Evolutionary conservation across 768 basidiomycete genomes (phyloP).

Genomic region (Lactarius deliciosus): DNA sequence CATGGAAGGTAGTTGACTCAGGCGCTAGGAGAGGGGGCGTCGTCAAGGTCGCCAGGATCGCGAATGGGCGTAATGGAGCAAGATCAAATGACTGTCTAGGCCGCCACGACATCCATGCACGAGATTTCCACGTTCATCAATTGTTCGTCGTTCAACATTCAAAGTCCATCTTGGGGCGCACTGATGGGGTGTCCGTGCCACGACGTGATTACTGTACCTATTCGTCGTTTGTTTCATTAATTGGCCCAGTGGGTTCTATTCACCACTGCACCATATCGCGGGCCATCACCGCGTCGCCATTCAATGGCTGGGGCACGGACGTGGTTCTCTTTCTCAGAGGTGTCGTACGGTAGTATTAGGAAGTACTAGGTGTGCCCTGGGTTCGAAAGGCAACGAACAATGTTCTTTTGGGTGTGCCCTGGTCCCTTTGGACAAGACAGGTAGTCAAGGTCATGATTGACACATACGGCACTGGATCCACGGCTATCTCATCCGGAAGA

Average conservation of each 20-base stretch:
- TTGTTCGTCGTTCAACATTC: too few relatives aligned
- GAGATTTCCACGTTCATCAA: slow-evolving; percentile 1
- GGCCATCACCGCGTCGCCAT: neutral
- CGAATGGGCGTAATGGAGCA: neutral
- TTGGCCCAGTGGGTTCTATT: too few relatives aligned
- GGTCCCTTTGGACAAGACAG: neutral
- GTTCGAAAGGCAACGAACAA: neutral
- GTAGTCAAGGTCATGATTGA: neutral
- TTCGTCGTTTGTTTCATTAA: neutral
- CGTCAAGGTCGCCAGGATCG: neutral
- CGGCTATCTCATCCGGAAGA: neutral
- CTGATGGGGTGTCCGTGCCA: neutral
- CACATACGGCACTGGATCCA: slow-evolving; percentile 8
- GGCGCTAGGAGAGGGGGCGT: neutral
- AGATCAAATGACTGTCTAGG: neutral
- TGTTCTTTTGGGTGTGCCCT: neutral
- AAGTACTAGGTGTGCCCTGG: too few relatives aligned
- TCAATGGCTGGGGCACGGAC: neutral
- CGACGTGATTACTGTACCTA: neutral
- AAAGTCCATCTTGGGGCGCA: neutral
- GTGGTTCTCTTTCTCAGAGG: neutral
- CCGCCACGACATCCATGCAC: neutral
- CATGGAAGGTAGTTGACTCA: neutral
- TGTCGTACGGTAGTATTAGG: too few relatives aligned
- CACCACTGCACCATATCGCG: neutral